Percentiles rank a stretch among this genome's conserved stretches.
These are phyloP conservation scores for Santalum album DNA, from an alignment of 164 flowering plant genomes.

Conservation along the genomic window DNA sequence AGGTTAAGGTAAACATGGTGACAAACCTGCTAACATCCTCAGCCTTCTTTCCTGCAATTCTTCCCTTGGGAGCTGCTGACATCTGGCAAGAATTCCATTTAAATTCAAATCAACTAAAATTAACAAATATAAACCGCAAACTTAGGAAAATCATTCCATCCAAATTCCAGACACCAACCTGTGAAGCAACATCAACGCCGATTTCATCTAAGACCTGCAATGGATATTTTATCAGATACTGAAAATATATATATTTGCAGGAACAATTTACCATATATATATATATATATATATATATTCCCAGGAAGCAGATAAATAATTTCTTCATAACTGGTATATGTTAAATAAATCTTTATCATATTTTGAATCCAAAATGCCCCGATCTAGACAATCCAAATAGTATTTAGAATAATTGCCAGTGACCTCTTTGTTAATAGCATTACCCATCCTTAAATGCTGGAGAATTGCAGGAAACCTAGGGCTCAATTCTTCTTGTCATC, in stretches of 20 bases:
- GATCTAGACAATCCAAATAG: too few relatives aligned
- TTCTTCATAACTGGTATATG: too few relatives aligned
- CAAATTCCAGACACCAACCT: constrained; percentile 39
- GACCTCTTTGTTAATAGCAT: too few relatives aligned
- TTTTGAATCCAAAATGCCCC: too few relatives aligned
- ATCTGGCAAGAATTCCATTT: constrained; percentile 35
- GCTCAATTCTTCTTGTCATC: too few relatives aligned
- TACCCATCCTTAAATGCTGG: too few relatives aligned
- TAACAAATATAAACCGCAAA: neutral
- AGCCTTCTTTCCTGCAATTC: constrained; percentile 54
- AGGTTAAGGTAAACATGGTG: neutral
- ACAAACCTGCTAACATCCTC: constrained; percentile 65
- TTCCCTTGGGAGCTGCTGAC: constrained; percentile 90
- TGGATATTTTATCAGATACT: neutral
- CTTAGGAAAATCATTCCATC: neutral
- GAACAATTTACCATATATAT: too few relatives aligned
- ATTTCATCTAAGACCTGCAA: constrained; percentile 93
- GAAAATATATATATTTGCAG: neutral
- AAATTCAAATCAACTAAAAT: constrained; percentile 20
- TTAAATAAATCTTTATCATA: too few relatives aligned
- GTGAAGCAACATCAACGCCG: constrained; percentile 92
- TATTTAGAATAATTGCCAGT: too few relatives aligned
- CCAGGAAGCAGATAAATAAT: too few relatives aligned
- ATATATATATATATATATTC: too few relatives aligned
- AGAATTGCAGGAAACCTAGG: too few relatives aligned